These are phyloP conservation scores for Arabidopsis hybrid DNA, from an alignment of 441 rosid genomes.

Conservation along the genomic window DNA sequence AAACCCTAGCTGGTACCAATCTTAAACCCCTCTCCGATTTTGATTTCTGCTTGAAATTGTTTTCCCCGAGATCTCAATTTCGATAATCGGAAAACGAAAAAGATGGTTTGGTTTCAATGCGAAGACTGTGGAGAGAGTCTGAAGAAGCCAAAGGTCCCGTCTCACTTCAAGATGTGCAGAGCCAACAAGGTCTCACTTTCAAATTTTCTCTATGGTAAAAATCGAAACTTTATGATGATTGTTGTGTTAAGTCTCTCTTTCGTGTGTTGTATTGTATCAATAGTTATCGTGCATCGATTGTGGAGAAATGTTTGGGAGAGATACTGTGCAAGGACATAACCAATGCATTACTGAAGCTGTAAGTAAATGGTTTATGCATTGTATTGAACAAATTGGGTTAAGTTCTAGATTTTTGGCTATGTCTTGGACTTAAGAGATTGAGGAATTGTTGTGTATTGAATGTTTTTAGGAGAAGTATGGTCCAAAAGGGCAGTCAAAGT, in stretches of 20 bases:
- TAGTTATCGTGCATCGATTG: conserved; percentile 97
- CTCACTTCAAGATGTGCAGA: conserved; percentile 86
- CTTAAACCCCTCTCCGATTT: conserved; percentile 23
- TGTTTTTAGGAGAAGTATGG: conserved; percentile 86
- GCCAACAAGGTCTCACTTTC: conserved; percentile 66
- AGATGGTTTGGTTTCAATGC: conserved; percentile 99
- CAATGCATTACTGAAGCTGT: conserved; percentile 95
- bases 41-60: neutral
- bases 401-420: neutral
- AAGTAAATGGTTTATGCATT: conserved; percentile 22
- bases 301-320: conserved; percentile 80
- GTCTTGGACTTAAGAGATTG: conserved; percentile 6
- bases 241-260: conserved; percentile 10
- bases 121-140: conserved; percentile 92
- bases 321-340: conserved; percentile 79
- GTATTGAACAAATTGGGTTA: neutral
- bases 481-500: conserved; percentile 77
- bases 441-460: neutral
- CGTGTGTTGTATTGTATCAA: conserved; percentile 19
- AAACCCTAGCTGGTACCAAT: conserved; percentile 34
- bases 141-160: conserved; percentile 90
- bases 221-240: conserved; percentile 23
- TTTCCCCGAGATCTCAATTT: neutral
- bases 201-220: neutral
- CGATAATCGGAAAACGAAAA: conserved; percentile 20